Conservation (phyloP, 192 early-diverging fungal genomes). For the Coemansia umbellata region DNA sequence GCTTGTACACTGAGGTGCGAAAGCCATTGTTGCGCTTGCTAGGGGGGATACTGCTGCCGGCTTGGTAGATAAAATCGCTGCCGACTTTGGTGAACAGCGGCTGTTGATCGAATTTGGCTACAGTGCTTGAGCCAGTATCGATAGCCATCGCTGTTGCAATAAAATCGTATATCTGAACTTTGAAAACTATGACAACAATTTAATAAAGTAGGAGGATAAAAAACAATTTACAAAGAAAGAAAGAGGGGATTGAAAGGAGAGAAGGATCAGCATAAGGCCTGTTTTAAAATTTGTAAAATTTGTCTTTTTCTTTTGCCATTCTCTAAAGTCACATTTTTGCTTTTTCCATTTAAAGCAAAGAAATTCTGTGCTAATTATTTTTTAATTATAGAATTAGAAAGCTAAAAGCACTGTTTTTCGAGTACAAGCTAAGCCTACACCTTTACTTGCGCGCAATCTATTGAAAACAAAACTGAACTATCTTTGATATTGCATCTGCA, state of each 20-base stretch:
- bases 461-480: too few relatives aligned
- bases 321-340: neutral
- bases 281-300: too few relatives aligned
- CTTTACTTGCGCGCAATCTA: too few relatives aligned
- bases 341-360: neutral
- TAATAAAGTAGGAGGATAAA: too few relatives aligned
- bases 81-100: neutral
- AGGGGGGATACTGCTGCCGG: neutral
- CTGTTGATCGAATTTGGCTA: neutral
- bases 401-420: neutral
- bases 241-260: too few relatives aligned
- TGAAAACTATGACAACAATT: too few relatives aligned
- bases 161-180: too few relatives aligned
- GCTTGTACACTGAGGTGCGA: slow-evolving; percentile 44
- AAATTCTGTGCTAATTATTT: neutral
- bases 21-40: slow-evolving; percentile 1
- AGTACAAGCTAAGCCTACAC: too few relatives aligned
- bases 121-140: neutral
- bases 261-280: too few relatives aligned
- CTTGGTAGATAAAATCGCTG: neutral
- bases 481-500: too few relatives aligned
- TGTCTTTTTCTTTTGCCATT: neutral
- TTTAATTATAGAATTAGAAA: neutral
- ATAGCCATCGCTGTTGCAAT: neutral
- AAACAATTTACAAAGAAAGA: too few relatives aligned